Evolutionary conservation across 192 early-diverging fungal species (phyloP).

Genomic region (Endogone sp.): DNA sequence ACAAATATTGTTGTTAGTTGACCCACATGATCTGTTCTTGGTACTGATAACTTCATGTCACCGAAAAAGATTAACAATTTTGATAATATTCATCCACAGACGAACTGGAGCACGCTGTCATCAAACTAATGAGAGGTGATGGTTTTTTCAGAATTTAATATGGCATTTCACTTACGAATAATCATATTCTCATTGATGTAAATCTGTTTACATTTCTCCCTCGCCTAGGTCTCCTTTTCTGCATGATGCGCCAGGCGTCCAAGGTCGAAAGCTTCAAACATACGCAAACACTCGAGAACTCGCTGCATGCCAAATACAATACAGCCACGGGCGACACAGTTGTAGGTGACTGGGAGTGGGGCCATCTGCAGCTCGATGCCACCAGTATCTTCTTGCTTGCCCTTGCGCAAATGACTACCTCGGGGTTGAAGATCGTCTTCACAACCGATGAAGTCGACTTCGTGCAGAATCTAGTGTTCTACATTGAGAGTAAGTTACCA

Average conservation of each 20-base stretch:
- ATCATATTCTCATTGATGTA: too few relatives aligned
- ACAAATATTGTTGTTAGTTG: too few relatives aligned
- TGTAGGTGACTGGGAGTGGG: conserved; percentile 82
- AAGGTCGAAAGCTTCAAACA: conserved; percentile 85
- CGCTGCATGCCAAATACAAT: conserved; percentile 89
- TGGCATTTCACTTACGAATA: too few relatives aligned
- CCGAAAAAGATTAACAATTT: too few relatives aligned
- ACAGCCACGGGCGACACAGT: conserved; percentile 81
- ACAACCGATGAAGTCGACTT: conserved; percentile 84
- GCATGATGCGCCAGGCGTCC: conserved; percentile 78
- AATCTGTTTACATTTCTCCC: too few relatives aligned
- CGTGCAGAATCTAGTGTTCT: conserved; percentile 86
- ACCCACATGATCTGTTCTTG: too few relatives aligned
- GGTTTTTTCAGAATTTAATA: not conserved
- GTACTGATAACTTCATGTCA: too few relatives aligned
- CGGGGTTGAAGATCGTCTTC: conserved; percentile 69
- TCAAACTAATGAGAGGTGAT: conserved; percentile 80
- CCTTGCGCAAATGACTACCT: conserved; percentile 81
- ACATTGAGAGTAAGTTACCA: conserved; percentile 73
- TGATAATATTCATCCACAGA: conserved; percentile 55
- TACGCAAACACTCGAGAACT: conserved; percentile 65
- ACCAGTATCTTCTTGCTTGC: conserved; percentile 77
- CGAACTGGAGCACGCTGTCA: conserved; percentile 79
- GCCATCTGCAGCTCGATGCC: conserved; percentile 87
- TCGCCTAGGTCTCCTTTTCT: conserved; percentile 49